phyloP scores from a whole-genome alignment of 2,329 filamentous ascomycete genomes.

The Emergomyces africanus region DNA sequence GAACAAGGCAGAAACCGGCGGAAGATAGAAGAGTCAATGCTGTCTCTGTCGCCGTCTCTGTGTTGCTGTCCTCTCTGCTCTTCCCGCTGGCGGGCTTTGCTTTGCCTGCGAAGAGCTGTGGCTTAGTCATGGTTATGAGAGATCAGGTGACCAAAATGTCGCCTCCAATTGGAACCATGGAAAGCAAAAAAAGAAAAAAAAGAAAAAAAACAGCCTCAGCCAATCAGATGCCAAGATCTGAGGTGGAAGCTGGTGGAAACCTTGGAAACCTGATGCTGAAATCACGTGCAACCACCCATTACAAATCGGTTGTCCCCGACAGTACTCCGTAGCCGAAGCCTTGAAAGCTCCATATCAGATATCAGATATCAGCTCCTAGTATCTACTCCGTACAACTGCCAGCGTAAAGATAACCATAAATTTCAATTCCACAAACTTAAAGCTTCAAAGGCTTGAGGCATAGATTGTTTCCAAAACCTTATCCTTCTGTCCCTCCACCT shows the following conservation, averaged over 20 bases:
- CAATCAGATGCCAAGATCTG: conserved; percentile 5
- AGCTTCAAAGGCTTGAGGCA: no score
- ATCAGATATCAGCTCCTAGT: not conserved
- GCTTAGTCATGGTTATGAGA: conserved; percentile 2
- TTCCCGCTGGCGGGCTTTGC: no score
- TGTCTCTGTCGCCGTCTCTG: conserved; percentile 5
- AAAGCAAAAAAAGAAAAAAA: not conserved
- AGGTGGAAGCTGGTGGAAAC: conserved; percentile 9
- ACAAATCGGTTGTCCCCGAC: not conserved
- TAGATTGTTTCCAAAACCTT: not conserved
- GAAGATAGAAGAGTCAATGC: conserved; percentile 3
- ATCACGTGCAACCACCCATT: not conserved
- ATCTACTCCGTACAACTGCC: no score
- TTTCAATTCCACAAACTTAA: no score
- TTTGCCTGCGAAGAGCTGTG: not conserved
- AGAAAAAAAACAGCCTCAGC: not conserved
- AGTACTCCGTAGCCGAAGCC: no score
- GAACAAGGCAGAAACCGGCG: conserved; percentile 4
- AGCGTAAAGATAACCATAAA: no score
- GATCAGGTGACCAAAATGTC: not conserved
- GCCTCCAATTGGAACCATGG: not conserved
- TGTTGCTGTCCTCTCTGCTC: not conserved
- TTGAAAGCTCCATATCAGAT: not conserved
- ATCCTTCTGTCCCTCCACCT: no score
- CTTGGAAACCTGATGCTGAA: conserved; percentile 2